Base-by-base conservation (phyloP, 352 stramenopile genomes). In the Phytophthora agathidicida region DNA sequence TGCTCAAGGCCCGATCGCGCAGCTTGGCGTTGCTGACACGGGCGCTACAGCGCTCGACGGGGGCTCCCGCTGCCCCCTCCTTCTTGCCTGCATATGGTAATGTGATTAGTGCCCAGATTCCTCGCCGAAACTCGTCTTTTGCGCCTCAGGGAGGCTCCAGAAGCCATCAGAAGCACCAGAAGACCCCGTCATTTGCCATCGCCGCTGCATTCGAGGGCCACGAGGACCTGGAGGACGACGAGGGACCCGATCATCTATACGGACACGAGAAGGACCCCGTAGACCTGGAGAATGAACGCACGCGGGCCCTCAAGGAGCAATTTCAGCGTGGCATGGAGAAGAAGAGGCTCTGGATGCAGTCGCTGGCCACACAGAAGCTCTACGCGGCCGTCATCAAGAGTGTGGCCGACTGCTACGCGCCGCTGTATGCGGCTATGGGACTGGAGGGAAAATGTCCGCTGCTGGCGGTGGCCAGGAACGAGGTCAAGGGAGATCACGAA, bases 331-430 rank as follows among this genome's bases (percentile, higher is more conserved):
- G 65, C 3, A 76, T 90, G 76, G 77, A 84, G 44, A 78, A 81
- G 51, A 90, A 90, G 59, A 81, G 73, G 52, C 42, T 63, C 49
- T 90, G 77, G 77, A 83, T 90, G 75, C 68, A 77, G 53, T 54
- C 56, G 38, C 74, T 88, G 35, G 71, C 60, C 2, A 44, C 70
- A 17, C 50, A 73, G 43, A 63, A 73, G 17, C 50, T 73, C 23
- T 82, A 69, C 30, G 55, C 57, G 7, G 51, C 60, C 31, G 16
- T 91, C 22, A 42, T 88, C 32, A 78, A 86, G 43, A 64, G 60
- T 37, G 76, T 88, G 11, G 60, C 55, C 20, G 80, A 91, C 39
- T 88, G 78, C 54, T 91, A 91, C 66, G 72, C 71, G 17, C 80
- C 77, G 19, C 48, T 88, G 23, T 91, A 91, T 31, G 36, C 46